A percentile compares a stretch with the other conserved stretches of the same genome.
These are phyloP conservation scores for Lepidium sativum DNA, from an alignment of 345 rosid genomes.

Conservation along the genomic window DNA sequence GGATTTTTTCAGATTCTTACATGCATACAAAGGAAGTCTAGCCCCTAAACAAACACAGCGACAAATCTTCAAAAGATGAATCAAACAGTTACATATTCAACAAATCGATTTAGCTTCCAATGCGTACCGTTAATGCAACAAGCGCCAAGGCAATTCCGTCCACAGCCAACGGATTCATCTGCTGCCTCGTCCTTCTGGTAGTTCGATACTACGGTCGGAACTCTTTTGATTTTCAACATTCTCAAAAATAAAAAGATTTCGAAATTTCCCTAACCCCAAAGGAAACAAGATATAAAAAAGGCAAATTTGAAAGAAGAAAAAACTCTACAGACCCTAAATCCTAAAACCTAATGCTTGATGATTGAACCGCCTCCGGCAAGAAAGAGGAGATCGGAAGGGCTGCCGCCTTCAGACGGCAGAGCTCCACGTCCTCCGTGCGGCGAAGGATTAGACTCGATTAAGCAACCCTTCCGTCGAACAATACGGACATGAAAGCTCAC, in stretches of 20 bases:
- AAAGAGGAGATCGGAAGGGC: conserved; percentile 99
- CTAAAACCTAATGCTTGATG: conserved; percentile 12
- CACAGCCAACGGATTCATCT: conserved; percentile 60
- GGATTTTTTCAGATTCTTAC: conserved; percentile 42
- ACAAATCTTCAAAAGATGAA: not conserved
- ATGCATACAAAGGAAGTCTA: conserved; percentile 74
- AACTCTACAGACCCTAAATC: not conserved
- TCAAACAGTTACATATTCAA: not conserved
- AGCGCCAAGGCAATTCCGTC: conserved; percentile 75
- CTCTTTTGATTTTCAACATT: conserved; percentile 58
- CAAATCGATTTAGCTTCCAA: not conserved
- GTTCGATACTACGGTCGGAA: conserved; percentile 93
- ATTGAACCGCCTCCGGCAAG: conserved; percentile 93
- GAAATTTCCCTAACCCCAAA: too few species aligned
- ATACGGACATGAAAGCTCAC: conserved; percentile 64
- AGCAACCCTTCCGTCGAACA: conserved; percentile 75
- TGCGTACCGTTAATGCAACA: conserved; percentile 78
- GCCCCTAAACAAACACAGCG: conserved; percentile 41
- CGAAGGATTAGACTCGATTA: conserved; percentile 77
- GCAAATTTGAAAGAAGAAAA: too few species aligned
- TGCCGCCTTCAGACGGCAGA: conserved; percentile 99
- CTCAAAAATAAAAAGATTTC: not conserved
- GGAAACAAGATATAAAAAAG: too few species aligned
- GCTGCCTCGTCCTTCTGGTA: conserved; percentile 82
- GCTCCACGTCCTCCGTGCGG: conserved; percentile 99